Base-by-base conservation (phyloP, 2,329 filamentous ascomycete genomes). In the Chrysoporthe puriensis region DNA sequence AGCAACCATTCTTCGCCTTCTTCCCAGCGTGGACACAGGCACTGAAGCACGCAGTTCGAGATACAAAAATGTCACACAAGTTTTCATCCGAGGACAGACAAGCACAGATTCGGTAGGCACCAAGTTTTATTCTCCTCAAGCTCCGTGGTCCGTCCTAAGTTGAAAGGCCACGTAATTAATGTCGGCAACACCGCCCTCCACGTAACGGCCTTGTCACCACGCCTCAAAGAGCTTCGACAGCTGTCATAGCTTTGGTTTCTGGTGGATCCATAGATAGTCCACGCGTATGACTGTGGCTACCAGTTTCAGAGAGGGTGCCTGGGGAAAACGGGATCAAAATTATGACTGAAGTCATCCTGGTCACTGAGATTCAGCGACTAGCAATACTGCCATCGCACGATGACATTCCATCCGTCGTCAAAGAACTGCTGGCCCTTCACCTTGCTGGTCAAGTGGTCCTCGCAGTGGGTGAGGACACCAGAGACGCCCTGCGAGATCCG, bases 391-490 rank as follows among this genome's bases (percentile, higher is more conserved):
- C 32, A 6, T 16, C 61, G 46, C 11, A 63, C 18, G 32, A 63
- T 63, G 46, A 63, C 61, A 42, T 63, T 63, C 61, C 61, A 63
- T 21, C 52, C 52, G 13, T 52, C 61, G 42, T 63, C 48, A 14
- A 63, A 63, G n/a, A 63, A 54, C 48, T 52, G 46, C 61, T 63
- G 61, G 13, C 61, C 61, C 40, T 21, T 42, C 34, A 52, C 52
- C 21, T 42, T 34, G n/a, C 46, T 42, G 34, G 40, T 2, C 26
- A 32, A 11, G 16, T 21, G 16, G 21, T 36, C 7, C 48, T 32
- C n/a, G 8, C 61, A 63, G n/a, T 42, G 18, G 4, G 54, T 21
- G 16, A 52, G 48, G 34, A 63, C 61, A 42, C 40, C 42, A 36
- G 48, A 13, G 16, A n/a, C 61, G 1, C 48, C 61, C 3, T 52